Evolutionary conservation across 208 protist genomes (phyloP).

Genomic region (Leishmania turanica): DNA sequence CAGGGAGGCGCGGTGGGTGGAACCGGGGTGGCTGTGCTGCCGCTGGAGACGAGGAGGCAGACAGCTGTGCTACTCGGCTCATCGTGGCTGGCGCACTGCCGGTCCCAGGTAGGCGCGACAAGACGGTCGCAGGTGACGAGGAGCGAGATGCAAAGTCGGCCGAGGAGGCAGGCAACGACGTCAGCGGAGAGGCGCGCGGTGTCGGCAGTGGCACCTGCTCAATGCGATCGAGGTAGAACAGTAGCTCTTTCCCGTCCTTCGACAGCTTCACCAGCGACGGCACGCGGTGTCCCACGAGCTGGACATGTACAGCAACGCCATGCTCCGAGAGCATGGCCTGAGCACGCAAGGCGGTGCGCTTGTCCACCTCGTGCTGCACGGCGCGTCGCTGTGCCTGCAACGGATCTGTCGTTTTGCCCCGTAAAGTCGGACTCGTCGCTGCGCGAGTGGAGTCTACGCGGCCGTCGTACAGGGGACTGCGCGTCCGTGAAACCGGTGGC

Average conservation of each 20-base stretch:
- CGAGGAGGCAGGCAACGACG: neutral
- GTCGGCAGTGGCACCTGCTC: conserved; percentile 2
- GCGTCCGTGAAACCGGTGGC: neutral
- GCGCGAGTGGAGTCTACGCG: neutral
- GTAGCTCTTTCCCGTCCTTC: conserved; percentile 42
- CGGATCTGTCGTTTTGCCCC: neutral
- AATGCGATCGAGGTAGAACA: conserved; percentile 42
- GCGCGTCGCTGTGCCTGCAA: neutral
- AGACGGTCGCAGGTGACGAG: neutral
- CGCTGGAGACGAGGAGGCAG: neutral
- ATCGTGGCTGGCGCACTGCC: neutral
- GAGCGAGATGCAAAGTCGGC: neutral
- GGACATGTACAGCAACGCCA: conserved; percentile 35
- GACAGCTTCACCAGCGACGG: conserved; percentile 43
- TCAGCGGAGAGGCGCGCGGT: conserved; percentile 2
- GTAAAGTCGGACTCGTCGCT: neutral
- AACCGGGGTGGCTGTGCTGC: neutral
- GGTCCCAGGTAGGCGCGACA: neutral
- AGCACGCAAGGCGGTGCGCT: conserved; percentile 18
- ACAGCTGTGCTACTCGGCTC: neutral
- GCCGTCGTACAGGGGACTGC: neutral
- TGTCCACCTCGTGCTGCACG: conserved; percentile 4
- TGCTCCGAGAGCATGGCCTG: conserved; percentile 22
- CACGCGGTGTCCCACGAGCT: conserved; percentile 26
- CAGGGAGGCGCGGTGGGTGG: neutral